Evolutionary conservation across 108 stramenopile species (phyloP).

Genomic region (Cyclostephanos tholiformis): DNA sequence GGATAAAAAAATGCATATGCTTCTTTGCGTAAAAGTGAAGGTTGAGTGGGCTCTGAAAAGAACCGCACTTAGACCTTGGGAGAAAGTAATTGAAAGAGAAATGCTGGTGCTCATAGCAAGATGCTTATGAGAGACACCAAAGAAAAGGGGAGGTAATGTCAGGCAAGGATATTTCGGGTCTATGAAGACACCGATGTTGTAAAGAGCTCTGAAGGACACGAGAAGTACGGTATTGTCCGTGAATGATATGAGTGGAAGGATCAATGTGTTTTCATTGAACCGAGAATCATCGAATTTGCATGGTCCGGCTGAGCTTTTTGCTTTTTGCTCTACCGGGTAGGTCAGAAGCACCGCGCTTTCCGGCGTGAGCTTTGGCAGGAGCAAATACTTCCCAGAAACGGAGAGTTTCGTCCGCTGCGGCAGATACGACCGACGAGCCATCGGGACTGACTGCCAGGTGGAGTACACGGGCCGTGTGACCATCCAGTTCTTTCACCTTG

Average conservation of each 20-base stretch:
- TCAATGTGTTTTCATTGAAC: not conserved
- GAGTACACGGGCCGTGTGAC: conserved; percentile 86
- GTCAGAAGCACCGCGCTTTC: conserved; percentile 53
- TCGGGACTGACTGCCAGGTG: conserved; percentile 85
- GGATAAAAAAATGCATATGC: not conserved
- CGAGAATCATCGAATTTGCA: conserved; percentile 61
- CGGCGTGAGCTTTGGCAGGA: conserved; percentile 38
- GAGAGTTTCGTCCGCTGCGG: conserved; percentile 91
- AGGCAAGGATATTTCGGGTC: conserved; percentile 18
- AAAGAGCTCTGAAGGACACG: conserved; percentile 46
- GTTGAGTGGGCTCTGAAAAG: conserved; percentile 50
- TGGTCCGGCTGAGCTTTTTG: conserved; percentile 62
- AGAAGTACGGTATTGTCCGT: conserved; percentile 26
- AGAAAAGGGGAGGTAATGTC: conserved; percentile 28
- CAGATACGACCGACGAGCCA: conserved; percentile 76
- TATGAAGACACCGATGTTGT: not conserved
- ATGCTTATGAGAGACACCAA: conserved; percentile 16
- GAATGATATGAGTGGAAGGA: conserved; percentile 8
- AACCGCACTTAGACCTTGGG: conserved; percentile 51
- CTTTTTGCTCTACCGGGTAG: conserved; percentile 43
- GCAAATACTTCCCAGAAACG: conserved; percentile 93
- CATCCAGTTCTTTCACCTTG: conserved; percentile 83
- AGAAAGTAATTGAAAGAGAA: conserved; percentile 27
- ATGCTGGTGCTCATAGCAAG: conserved; percentile 26
- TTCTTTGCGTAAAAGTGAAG: conserved; percentile 46